Percentiles rank a stretch among this genome's conserved stretches.
Conservation (phyloP, 192 early-diverging fungal genomes). For the Backusella luteola region DNA sequence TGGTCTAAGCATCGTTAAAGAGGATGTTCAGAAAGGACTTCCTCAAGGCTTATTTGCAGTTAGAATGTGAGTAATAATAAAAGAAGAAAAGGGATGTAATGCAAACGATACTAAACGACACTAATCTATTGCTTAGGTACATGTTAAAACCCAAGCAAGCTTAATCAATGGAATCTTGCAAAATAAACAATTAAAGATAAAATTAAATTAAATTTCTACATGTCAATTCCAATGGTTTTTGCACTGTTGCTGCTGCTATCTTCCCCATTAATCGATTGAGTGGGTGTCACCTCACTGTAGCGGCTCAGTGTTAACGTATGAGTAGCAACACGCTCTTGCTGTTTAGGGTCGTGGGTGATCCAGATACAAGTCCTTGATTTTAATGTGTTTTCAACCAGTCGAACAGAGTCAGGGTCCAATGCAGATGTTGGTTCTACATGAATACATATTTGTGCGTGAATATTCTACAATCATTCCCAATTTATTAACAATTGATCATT, state of each 20-base stretch:
- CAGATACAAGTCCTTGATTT: slow-evolving; percentile 65
- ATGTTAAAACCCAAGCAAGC: slow-evolving; percentile 17
- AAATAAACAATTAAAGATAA: background rate
- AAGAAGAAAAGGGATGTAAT: background rate
- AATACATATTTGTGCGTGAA: background rate
- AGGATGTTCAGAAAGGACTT: slow-evolving; percentile 65
- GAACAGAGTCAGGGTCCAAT: slow-evolving; percentile 68
- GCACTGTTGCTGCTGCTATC: background rate
- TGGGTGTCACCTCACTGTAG: background rate
- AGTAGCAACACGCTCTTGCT: slow-evolving; percentile 60
- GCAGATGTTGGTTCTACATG: slow-evolving; percentile 81
- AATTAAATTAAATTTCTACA: background rate
- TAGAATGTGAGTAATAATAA: slow-evolving; percentile 57
- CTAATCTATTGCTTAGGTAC: slow-evolving; percentile 4
- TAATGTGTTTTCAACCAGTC: slow-evolving; percentile 73
- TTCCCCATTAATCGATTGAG: background rate
- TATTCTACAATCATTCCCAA: background rate
- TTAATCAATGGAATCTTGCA: background rate
- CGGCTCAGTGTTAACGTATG: slow-evolving; percentile 14
- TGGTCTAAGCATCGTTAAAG: slow-evolving; percentile 60
- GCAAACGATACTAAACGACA: background rate
- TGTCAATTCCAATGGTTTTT: slow-evolving; percentile 6
- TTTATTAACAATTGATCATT: background rate
- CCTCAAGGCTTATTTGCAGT: slow-evolving; percentile 66
- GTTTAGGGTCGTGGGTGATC: slow-evolving; percentile 77